These are phyloP conservation scores for Lachnellula occidentalis DNA, from an alignment of 2,329 filamentous ascomycete species.

Conservation along the genomic window DNA sequence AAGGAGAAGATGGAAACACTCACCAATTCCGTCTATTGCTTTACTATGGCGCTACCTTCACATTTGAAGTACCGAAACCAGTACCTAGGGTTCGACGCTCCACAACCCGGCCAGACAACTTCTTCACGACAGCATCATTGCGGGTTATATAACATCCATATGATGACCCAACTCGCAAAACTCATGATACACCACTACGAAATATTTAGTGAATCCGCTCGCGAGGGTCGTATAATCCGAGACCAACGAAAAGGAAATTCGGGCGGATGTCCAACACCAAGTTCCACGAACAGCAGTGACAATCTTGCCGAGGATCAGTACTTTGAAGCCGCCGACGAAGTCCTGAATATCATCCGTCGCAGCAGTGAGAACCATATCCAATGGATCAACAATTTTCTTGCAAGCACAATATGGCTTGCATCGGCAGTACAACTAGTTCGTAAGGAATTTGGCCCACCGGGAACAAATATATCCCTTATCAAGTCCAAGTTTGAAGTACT, in stretches of 20 bases:
- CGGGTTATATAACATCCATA: conserved; percentile 12
- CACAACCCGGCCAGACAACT: not conserved
- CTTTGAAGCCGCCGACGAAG: conserved; percentile 5
- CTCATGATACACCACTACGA: conserved; percentile 18
- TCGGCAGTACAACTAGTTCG: conserved; percentile 5
- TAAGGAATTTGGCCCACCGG: not conserved
- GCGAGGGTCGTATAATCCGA: too few relatives aligned
- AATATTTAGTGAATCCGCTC: conserved; percentile 5
- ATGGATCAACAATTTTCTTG: conserved; percentile 7
- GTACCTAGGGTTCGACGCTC: conserved; percentile 5
- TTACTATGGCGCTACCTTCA: conserved; percentile 9
- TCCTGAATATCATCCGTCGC: not conserved
- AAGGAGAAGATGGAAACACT: not conserved
- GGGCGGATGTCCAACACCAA: too few relatives aligned
- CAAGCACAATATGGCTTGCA: conserved; percentile 10
- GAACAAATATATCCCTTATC: not conserved
- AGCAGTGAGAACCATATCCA: conserved; percentile 3
- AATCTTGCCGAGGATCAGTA: not conserved
- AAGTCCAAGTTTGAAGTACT: conserved; percentile 3
- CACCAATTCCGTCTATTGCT: conserved; percentile 12
- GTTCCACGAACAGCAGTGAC: too few relatives aligned
- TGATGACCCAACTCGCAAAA: conserved; percentile 16
- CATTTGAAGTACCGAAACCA: conserved; percentile 6
- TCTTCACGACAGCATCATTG: not conserved
- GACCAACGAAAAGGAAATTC: too few relatives aligned